Conservation (phyloP, 2,329 filamentous ascomycete genomes). For the Albifimbria verrucaria region DNA sequence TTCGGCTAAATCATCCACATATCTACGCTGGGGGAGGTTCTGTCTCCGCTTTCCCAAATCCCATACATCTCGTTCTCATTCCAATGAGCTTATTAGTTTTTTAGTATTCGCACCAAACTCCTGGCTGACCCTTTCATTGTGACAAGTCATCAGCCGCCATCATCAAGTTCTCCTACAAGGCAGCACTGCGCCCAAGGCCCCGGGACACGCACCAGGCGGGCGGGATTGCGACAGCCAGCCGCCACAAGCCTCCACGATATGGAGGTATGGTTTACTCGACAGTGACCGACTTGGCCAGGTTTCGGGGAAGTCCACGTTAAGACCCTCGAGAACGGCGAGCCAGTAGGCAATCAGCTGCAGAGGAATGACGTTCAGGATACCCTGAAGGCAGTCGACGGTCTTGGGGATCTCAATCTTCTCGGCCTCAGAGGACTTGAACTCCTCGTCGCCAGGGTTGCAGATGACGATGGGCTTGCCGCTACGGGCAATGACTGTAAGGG, state of each 20-base stretch:
- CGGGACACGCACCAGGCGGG: not conserved
- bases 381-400: constrained; percentile 93
- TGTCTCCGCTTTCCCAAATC: not conserved
- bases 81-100: not conserved
- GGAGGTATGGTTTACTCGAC: constrained; percentile 69
- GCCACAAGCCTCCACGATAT: not conserved
- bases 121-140: not conserved
- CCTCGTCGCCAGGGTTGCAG: constrained; percentile 85
- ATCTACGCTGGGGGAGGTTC: not conserved
- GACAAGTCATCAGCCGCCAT: not conserved
- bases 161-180: not conserved
- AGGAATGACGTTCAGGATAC: constrained; percentile 95
- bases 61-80: not conserved
- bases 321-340: constrained; percentile 91
- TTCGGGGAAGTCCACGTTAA: constrained; percentile 98
- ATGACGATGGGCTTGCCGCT: constrained; percentile 97
- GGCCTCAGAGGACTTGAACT: constrained; percentile 84
- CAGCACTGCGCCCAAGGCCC: not conserved
- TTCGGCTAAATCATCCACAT: not conserved
- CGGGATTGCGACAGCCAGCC: not conserved
- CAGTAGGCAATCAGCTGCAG: constrained; percentile 98
- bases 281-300: constrained; percentile 97
- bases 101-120: not conserved
- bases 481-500: constrained; percentile 77
- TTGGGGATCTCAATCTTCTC: constrained; percentile 97